These are phyloP conservation scores for Carex scoparia DNA, from an alignment of 176 grass and related monocot genomes.

Conservation along the genomic window DNA sequence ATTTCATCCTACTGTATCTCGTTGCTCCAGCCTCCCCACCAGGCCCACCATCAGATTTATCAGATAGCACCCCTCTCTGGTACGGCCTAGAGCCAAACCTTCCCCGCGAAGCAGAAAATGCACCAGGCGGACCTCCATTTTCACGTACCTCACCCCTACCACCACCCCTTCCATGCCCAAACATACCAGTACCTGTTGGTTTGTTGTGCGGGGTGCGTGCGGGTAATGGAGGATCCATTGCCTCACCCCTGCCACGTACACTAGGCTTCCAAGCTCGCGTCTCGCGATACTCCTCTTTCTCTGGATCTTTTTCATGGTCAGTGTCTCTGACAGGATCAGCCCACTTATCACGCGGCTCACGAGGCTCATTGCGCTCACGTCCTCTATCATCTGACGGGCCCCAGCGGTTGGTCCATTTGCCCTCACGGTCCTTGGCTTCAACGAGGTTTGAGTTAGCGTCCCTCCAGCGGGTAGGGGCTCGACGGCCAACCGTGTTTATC, in stretches of 20 bases:
- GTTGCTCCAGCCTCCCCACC: conserved; percentile 39
- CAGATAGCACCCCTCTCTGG: conserved; percentile 39
- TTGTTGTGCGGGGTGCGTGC: conserved; percentile 32
- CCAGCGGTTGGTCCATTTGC: conserved; percentile 82
- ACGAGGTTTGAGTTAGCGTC: conserved; percentile 67
- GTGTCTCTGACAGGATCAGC: conserved; percentile 58
- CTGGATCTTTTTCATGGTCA: conserved; percentile 68
- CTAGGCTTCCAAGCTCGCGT: conserved; percentile 72
- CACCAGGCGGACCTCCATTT: conserved; percentile 13
- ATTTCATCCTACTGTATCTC: conserved; percentile 96
- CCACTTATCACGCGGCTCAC: conserved; percentile 63
- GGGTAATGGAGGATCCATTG: conserved; percentile 36
- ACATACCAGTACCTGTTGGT: conserved; percentile 20
- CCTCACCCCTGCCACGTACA: conserved; percentile 63
- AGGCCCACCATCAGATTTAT: conserved; percentile 60
- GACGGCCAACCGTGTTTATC: conserved; percentile 62
- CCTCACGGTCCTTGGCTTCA: conserved; percentile 76
- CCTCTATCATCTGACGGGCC: conserved; percentile 30
- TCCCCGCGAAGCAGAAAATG: conserved; percentile 47
- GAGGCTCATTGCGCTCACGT: conserved; percentile 68
- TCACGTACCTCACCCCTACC: conserved; percentile 46
- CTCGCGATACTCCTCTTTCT: conserved; percentile 34
- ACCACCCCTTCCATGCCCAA: conserved; percentile 76
- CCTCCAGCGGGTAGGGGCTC: conserved; percentile 48
- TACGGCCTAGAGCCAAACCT: conserved; percentile 52